Evolutionary conservation across 768 basidiomycete genomes (phyloP), one percentile per base, ranked within the genome.

Genomic region (Leccinellum albellum): DNA sequence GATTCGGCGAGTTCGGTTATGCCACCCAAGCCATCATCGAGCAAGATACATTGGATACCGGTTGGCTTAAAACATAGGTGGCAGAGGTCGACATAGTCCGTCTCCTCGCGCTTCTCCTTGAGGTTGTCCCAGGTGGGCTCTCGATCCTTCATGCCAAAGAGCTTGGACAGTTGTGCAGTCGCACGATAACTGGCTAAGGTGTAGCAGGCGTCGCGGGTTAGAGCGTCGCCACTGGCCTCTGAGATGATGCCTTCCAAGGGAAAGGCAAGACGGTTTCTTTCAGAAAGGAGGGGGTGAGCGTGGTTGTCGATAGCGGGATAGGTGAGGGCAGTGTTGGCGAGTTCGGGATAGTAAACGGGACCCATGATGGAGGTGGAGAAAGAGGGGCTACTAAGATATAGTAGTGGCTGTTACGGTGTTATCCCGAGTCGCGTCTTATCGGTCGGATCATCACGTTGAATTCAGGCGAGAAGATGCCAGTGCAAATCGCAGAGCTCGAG

Each of bases 241-340:
- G 86, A 86, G 45, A 87, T 73, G 49, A 88, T 64, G 0, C 83
- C 83, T 56, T 91, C 86, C 59, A 90, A 80, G 0, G 84, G 78
- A 17, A 88, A 62, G 2, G 57, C 59, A 21, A 71, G 50, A 29
- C 84, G 79, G 53, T 80, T 64, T 20, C 72, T 71, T 6, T 72
- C 75, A 23, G 74, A 73, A 48, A 91, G 75, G 20, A 92, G 74
- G 2, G 88, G 85, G 64, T 91, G 90, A 0, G 88, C 86, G 65
- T 91, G 90, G 67, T 91, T 90, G 73, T 91, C 89, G 66, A 89
- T 87, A 1, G 82, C 82, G 20, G 85, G 86, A 50, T 75, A 79
- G 24, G 54, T 23, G 28, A 72, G 61, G 24, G 60, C 59, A 21
- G 53, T 50, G 26, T 51, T 29, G 44, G 55, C 62, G 42, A 72